Evolutionary conservation across 345 rosid species (phyloP), one percentile per base, ranked within the genome.

Genomic region (Eutrema heterophyllum): DNA sequence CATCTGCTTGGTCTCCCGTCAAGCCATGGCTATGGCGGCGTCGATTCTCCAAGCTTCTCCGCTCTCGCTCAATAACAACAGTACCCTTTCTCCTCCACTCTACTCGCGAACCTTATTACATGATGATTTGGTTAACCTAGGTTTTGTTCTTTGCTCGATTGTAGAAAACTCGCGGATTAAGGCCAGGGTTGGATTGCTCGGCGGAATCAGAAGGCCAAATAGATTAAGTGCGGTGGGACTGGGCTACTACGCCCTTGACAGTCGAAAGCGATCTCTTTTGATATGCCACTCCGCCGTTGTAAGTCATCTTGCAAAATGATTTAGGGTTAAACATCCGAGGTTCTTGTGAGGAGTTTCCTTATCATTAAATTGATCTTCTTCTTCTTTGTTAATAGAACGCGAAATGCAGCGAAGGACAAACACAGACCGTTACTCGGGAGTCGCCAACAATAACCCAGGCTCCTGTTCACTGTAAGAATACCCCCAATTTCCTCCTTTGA

Each of bases 371-470:
- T 43, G 45, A 52, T 71, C 18, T 56, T 73, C 11, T 41, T 55
- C 8, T 71, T 53, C 21, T 27, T 21, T 48, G 60, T 63, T 68
- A 49, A 27, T 86, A 91, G 92, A 85, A 80, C 65, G 84, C 89
- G 7, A 84, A 81, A 72, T 87, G 91, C 73, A 85, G 87, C 33
- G 83, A 85, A 21, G 98, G 93, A 67, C 96, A 93, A 76, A 91
- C 97, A 54, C 94, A 91, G 76, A 93, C 98, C 2, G 63, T 93
- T 53, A 83, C 86, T 5, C 86, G 83, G 4, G 85, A 93, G 76
- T 85, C 96, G 16, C 96, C 92, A 38, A 89, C 96, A 24, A 86
- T 91, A 51, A 93, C 97, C 30, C 88, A 86, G 81, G 96, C 98
- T 74, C 98, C 95, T 61, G 83, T 75, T 9, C 90, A 84, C 73